These are phyloP conservation scores for Podospora appendiculata DNA, from an alignment of 495 filamentous ascomycete species.

Conservation along the genomic window DNA sequence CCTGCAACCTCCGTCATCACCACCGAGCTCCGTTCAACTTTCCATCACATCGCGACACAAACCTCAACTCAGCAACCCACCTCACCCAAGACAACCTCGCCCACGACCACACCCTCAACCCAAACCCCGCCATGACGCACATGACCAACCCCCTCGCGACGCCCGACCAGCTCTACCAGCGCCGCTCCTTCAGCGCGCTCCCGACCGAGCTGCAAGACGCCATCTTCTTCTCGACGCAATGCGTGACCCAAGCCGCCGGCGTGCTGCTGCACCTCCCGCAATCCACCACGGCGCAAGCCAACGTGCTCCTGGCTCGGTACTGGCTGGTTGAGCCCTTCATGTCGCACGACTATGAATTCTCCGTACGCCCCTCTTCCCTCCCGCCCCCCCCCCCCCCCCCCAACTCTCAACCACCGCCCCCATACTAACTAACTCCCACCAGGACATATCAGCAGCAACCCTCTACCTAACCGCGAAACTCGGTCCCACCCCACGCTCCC, in stretches of 20 bases:
- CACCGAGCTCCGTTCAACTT: too few species aligned
- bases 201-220: constrained; percentile 70
- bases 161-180: constrained; percentile 58
- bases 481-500: constrained; percentile 64
- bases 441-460: constrained; percentile 76
- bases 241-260: constrained; percentile 82
- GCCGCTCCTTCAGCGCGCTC: constrained; percentile 52
- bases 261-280: constrained; percentile 80
- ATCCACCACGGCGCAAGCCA: constrained; percentile 79
- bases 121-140: constrained; percentile 35
- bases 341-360: constrained; percentile 32
- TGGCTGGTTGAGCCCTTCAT: constrained; percentile 55
- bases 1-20: too few species aligned
- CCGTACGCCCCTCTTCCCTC: constrained; percentile 20
- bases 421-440: neutral
- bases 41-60: neutral
- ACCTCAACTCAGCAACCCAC: neutral
- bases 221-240: constrained; percentile 58
- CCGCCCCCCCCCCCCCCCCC: neutral
- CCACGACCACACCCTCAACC: neutral
- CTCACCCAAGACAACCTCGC: neutral
- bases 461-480: constrained; percentile 82
- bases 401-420: neutral
- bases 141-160: constrained; percentile 86
- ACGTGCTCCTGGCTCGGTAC: constrained; percentile 82